Conservation (phyloP, 371 early-diverging fungal species). For the Rhizomucor pusillus region DNA sequence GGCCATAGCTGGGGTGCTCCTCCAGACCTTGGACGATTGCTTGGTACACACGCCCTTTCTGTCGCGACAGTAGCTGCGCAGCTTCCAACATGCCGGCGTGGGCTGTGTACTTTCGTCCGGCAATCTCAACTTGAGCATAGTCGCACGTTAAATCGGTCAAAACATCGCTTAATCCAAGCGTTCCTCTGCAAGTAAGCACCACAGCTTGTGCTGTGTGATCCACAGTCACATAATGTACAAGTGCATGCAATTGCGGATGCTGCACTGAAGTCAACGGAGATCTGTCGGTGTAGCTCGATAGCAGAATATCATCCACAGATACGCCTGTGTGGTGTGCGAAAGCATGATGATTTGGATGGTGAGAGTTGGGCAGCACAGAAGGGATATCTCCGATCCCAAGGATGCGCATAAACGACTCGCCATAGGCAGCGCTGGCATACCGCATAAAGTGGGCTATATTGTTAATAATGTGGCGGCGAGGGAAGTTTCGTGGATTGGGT, state of each 20-base stretch:
- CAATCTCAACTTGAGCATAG: slow-evolving; percentile 55
- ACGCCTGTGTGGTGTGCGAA: slow-evolving; percentile 71
- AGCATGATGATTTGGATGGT: slow-evolving; percentile 66
- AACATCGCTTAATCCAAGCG: slow-evolving; percentile 83
- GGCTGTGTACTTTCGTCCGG: slow-evolving; percentile 40
- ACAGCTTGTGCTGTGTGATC: slow-evolving; percentile 76
- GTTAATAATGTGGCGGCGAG: slow-evolving; percentile 60
- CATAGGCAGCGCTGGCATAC: slow-evolving; percentile 78
- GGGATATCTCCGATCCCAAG: slow-evolving; percentile 71
- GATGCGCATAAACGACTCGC: slow-evolving; percentile 82
- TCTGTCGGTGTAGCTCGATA: slow-evolving; percentile 60
- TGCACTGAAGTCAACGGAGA: slow-evolving; percentile 20
- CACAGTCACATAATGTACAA: slow-evolving; percentile 82
- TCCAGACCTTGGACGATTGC: slow-evolving; percentile 63
- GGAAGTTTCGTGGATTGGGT: slow-evolving; percentile 40
- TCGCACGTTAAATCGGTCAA: slow-evolving; percentile 85
- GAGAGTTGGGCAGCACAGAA: slow-evolving; percentile 39
- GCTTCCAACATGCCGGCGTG: slow-evolving; percentile 81
- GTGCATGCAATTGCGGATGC: slow-evolving; percentile 65
- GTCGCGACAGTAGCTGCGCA: slow-evolving; percentile 62
- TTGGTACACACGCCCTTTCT: slow-evolving; percentile 64
- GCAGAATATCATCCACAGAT: slow-evolving; percentile 62
- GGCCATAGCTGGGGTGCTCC: slow-evolving; percentile 67
- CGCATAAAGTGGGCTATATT: slow-evolving; percentile 76
- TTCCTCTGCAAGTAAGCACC: slow-evolving; percentile 88